Percentiles rank a stretch among this genome's conserved stretches.
phyloP scores from a whole-genome alignment of 2,329 filamentous ascomycete species.

The Septoria petroselini region DNA sequence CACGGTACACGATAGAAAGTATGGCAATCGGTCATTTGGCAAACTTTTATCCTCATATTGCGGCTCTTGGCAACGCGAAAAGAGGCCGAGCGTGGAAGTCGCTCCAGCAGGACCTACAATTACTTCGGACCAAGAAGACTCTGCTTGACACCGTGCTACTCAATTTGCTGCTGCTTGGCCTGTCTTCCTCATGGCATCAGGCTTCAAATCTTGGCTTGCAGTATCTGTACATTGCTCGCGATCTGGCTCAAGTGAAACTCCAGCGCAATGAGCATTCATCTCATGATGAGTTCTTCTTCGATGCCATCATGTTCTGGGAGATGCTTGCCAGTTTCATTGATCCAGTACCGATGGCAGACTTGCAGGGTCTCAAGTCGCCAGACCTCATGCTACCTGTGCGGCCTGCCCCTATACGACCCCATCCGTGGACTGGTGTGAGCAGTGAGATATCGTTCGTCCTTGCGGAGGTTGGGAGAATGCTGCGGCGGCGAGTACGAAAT shows the following conservation, averaged over 20 bases:
- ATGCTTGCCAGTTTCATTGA: constrained; percentile 56
- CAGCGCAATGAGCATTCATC: constrained; percentile 33
- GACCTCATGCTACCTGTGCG: constrained; percentile 25
- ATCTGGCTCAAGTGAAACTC: constrained; percentile 46
- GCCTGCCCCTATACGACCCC: constrained; percentile 40
- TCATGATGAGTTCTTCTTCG: constrained; percentile 49
- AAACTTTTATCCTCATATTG: constrained; percentile 56
- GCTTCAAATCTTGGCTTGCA: constrained; percentile 54
- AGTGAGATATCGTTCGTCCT: constrained; percentile 47
- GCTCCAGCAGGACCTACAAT: constrained; percentile 49
- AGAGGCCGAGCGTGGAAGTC: constrained; percentile 53
- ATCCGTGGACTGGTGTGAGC: constrained; percentile 51
- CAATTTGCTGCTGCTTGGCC: constrained; percentile 58
- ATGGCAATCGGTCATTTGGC: constrained; percentile 62
- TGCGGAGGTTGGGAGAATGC: constrained; percentile 45
- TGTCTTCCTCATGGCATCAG: constrained; percentile 60
- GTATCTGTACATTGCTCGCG: constrained; percentile 50
- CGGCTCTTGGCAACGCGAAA: constrained; percentile 49
- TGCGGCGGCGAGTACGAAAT: constrained; percentile 23
- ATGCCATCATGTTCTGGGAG: constrained; percentile 58
- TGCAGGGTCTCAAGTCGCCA: constrained; percentile 41
- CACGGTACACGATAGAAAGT: constrained; percentile 61
- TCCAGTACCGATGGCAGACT: constrained; percentile 28
- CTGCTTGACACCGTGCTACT: constrained; percentile 53
- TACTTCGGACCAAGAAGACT: constrained; percentile 43